Evolutionary conservation across 116 monocot species (phyloP).

Genomic region (Trichopus zeylanicus): DNA sequence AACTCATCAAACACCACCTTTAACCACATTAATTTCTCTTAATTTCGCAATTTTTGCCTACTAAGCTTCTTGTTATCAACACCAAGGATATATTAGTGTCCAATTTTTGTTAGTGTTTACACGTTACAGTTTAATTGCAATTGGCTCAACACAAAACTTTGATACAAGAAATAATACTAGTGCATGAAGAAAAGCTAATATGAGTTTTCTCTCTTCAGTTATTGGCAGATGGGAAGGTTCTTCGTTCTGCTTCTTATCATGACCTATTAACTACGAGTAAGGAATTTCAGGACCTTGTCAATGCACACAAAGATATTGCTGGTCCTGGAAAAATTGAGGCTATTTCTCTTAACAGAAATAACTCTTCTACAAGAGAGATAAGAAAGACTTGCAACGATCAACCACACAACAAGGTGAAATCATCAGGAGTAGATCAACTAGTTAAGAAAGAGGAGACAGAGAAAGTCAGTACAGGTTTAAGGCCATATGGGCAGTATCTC

Average conservation of each 20-base stretch:
- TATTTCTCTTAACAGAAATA: not conserved
- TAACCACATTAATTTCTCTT: too few relatives aligned
- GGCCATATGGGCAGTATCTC: not conserved
- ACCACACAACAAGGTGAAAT: not conserved
- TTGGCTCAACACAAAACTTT: not conserved
- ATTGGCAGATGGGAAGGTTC: slow-evolving; percentile 49
- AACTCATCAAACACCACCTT: too few relatives aligned
- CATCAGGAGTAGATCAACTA: not conserved
- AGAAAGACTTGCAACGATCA: not conserved
- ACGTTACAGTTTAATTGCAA: not conserved
- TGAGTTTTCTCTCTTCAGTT: slow-evolving; percentile 19
- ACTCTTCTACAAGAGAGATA: not conserved
- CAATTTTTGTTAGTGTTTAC: not conserved
- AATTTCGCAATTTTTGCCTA: too few relatives aligned
- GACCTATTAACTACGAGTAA: slow-evolving; percentile 31
- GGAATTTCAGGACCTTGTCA: slow-evolving; percentile 52
- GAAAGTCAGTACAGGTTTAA: not conserved
- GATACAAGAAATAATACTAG: not conserved
- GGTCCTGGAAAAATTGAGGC: not conserved
- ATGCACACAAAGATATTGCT: slow-evolving; percentile 8
- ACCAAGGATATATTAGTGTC: too few relatives aligned
- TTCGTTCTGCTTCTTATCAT: slow-evolving; percentile 30
- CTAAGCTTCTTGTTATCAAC: too few relatives aligned
- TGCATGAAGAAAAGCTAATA: not conserved
- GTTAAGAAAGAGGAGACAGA: slow-evolving; percentile 1